Percentiles rank a stretch among this genome's conserved stretches.
phyloP scores from a whole-genome alignment of 192 early-diverging fungal species.

The Dissophora globulifera region DNA sequence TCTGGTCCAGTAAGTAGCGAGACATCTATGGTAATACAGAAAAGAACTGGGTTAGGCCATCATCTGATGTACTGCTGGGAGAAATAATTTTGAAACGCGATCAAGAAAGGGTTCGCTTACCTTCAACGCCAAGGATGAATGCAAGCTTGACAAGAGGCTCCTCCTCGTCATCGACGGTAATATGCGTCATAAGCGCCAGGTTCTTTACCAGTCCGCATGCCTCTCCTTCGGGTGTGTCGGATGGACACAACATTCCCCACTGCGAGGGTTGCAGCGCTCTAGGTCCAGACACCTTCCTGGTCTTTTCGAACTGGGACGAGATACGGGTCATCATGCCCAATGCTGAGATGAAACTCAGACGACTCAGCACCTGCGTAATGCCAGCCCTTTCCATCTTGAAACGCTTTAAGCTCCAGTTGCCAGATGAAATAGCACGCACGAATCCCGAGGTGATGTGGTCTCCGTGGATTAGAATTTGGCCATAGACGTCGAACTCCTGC shows the following conservation, averaged over 20 bases:
- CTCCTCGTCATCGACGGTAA: slow-evolving; percentile 95
- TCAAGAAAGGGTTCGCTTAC: too few relatives aligned
- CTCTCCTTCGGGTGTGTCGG: slow-evolving; percentile 99
- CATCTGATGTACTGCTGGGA: too few relatives aligned
- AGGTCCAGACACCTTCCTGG: slow-evolving; percentile 97
- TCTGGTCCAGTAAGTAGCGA: slow-evolving; percentile 89
- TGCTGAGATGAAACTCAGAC: slow-evolving; percentile 93
- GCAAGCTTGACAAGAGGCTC: slow-evolving; percentile 78
- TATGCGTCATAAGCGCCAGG: slow-evolving; percentile 98
- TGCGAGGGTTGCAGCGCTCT: slow-evolving; percentile 95
- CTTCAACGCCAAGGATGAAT: slow-evolving; percentile 90
- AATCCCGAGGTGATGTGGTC: slow-evolving; percentile 93
- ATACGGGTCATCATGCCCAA: slow-evolving; percentile 99
- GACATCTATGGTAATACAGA: slow-evolving; percentile 65
- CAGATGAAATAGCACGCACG: slow-evolving; percentile 92
- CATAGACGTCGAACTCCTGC: slow-evolving; percentile 88
- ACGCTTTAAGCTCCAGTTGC: slow-evolving; percentile 98
- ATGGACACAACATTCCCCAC: slow-evolving; percentile 97
- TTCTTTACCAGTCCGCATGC: slow-evolving; percentile 98
- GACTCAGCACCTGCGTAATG: slow-evolving; percentile 94
- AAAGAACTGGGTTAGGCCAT: neutral
- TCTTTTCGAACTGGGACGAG: slow-evolving; percentile 97
- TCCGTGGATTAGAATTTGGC: slow-evolving; percentile 74
- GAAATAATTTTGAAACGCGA: too few relatives aligned
- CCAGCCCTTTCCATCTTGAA: slow-evolving; percentile 99